A percentile compares a stretch with the other conserved stretches of the same genome.
phyloP scores from a whole-genome alignment of 176 grass and related monocot genomes.

The Eremochloa ophiuroides region DNA sequence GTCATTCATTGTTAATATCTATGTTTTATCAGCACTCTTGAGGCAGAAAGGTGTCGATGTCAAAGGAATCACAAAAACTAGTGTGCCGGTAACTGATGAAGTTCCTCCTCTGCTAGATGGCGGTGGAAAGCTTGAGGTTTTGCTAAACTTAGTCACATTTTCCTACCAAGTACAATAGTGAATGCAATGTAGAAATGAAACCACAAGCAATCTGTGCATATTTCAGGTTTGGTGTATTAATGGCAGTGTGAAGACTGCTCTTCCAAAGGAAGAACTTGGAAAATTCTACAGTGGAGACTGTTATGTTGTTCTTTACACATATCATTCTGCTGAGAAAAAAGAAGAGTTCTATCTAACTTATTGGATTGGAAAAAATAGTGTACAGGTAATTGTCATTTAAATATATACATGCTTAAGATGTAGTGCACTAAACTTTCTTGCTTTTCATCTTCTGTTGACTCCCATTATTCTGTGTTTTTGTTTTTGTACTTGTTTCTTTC shows the following conservation, averaged over 20 bases:
- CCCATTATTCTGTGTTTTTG: no score
- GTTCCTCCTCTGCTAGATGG: conserved; percentile 80
- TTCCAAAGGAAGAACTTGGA: conserved; percentile 84
- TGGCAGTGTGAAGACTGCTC: conserved; percentile 51
- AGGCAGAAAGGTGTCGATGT: conserved; percentile 67
- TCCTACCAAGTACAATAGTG: not conserved
- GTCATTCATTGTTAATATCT: conserved; percentile 22
- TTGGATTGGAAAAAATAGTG: conserved; percentile 80
- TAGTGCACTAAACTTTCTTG: not conserved
- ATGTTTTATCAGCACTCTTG: conserved; percentile 51
- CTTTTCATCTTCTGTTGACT: not conserved
- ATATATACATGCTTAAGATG: not conserved
- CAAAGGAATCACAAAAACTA: conserved; percentile 58
- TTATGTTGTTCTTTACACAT: conserved; percentile 88
- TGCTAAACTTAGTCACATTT: conserved; percentile 5
- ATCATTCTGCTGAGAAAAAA: conserved; percentile 86
- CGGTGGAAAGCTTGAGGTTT: conserved; percentile 85
- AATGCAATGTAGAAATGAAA: not conserved
- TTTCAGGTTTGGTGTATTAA: conserved; percentile 81
- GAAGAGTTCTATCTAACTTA: conserved; percentile 84
- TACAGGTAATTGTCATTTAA: conserved; percentile 42
- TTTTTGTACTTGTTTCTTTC: no score
- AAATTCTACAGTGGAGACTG: conserved; percentile 93
- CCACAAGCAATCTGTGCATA: conserved; percentile 17
- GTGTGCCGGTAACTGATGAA: conserved; percentile 50